Evolutionary conservation across 116 monocot genomes (phyloP).

Genomic region (Zostera marina): DNA sequence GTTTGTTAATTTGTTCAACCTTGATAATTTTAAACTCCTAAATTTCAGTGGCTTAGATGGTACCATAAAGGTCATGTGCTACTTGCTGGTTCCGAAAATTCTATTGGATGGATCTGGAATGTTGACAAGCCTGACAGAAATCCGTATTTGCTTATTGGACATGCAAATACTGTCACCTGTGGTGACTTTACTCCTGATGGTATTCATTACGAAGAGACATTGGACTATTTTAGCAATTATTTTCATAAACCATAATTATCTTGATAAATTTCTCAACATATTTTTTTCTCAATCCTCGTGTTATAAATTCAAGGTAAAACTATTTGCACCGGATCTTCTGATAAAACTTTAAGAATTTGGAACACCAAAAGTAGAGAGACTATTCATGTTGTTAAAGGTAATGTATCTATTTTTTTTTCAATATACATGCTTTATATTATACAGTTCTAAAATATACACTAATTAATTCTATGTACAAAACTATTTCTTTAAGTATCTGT

Average conservation of each 20-base stretch:
- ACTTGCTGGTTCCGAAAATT: slow-evolving; percentile 76
- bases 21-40: neutral
- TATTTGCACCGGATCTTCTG: slow-evolving; percentile 85
- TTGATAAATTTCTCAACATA: too few relatives aligned
- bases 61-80: slow-evolving; percentile 70
- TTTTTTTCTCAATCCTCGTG: too few relatives aligned
- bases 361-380: slow-evolving; percentile 55
- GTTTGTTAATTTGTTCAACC: neutral
- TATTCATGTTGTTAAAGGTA: slow-evolving; percentile 59
- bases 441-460: too few relatives aligned
- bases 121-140: slow-evolving; percentile 60
- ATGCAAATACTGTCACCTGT: slow-evolving; percentile 68
- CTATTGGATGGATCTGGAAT: slow-evolving; percentile 89
- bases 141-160: slow-evolving; percentile 51
- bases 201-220: slow-evolving; percentile 8
- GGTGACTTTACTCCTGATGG: slow-evolving; percentile 97
- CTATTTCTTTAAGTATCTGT: too few relatives aligned
- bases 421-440: too few relatives aligned
- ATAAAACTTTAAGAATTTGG: slow-evolving; percentile 84
- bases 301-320: slow-evolving; percentile 39
- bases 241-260: too few relatives aligned
- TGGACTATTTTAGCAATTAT: too few relatives aligned
- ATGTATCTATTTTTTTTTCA: neutral
- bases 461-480: too few relatives aligned
- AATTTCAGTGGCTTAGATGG: slow-evolving; percentile 82